Conservation (phyloP, 805 yeast genomes). For the Saccharomycopsis schoenii region DNA sequence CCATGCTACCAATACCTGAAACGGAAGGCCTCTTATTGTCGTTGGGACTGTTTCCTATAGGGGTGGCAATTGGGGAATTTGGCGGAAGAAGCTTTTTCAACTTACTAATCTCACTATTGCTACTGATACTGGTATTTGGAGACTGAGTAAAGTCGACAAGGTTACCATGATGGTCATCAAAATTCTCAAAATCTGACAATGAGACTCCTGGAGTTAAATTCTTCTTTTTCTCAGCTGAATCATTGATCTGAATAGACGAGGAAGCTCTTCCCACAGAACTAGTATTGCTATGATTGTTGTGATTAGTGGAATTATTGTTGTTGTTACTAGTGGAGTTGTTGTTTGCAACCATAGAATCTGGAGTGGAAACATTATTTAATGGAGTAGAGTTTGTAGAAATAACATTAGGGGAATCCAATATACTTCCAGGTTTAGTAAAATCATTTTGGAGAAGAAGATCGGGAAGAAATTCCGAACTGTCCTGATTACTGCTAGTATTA, state of each 20-base stretch:
- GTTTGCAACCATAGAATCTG: slow-evolving; percentile 11
- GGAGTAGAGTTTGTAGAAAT: slow-evolving; percentile 16
- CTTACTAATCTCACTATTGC: slow-evolving; percentile 8
- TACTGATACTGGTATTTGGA: slow-evolving; percentile 4
- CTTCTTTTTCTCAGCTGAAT: not conserved
- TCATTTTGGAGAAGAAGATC: slow-evolving; percentile 11
- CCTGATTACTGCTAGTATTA: slow-evolving; percentile 6
- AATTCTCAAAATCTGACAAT: not conserved
- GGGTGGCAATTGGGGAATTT: slow-evolving; percentile 9
- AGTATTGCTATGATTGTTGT: not conserved
- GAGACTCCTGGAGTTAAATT: not conserved
- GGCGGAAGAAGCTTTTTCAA: slow-evolving; percentile 16
- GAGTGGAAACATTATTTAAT: slow-evolving; percentile 14
- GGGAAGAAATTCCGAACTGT: slow-evolving; percentile 11
- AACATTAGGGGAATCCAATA: slow-evolving; percentile 8
- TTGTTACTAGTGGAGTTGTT: not conserved
- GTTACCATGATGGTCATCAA: not conserved
- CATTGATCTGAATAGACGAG: not conserved
- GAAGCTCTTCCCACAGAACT: not conserved
- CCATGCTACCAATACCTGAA: not conserved
- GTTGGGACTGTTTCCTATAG: not conserved
- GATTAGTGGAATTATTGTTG: not conserved
- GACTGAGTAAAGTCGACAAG: not conserved
- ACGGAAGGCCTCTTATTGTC: not conserved
- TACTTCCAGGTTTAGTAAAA: slow-evolving; percentile 2